A percentile compares a stretch with the other conserved stretches of the same genome.
phyloP scores from a whole-genome alignment of 345 rosid species.

The Gossypium bickii region DNA sequence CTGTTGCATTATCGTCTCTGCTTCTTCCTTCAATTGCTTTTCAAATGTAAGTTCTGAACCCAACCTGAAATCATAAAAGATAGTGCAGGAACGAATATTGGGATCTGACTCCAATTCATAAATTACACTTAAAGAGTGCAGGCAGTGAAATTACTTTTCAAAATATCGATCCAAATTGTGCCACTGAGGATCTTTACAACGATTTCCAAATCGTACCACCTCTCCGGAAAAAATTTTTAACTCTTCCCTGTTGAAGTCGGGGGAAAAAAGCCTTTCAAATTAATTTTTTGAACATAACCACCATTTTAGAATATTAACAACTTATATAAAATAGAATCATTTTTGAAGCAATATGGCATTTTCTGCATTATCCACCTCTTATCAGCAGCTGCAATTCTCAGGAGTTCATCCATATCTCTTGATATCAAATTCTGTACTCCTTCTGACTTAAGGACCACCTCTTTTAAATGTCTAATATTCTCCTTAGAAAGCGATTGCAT shows the following conservation, averaged over 20 bases:
- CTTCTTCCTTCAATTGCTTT: slow-evolving; percentile 76
- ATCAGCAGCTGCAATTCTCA: slow-evolving; percentile 80
- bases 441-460: slow-evolving; percentile 78
- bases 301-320: slow-evolving; percentile 11
- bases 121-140: slow-evolving; percentile 18
- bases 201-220: slow-evolving; percentile 97
- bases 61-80: slow-evolving; percentile 50
- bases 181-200: slow-evolving; percentile 98
- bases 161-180: slow-evolving; percentile 92
- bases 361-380: slow-evolving; percentile 52
- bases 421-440: slow-evolving; percentile 85
- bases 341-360: slow-evolving; percentile 7
- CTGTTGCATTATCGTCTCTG: slow-evolving; percentile 62
- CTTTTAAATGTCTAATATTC: slow-evolving; percentile 67
- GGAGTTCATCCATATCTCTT: slow-evolving; percentile 72
- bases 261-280: slow-evolving; percentile 6
- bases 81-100: slow-evolving; percentile 21
- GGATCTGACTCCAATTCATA: background rate
- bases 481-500: slow-evolving; percentile 84
- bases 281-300: background rate
- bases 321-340: background rate
- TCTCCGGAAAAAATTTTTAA: slow-evolving; percentile 82
- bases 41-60: slow-evolving; percentile 69
- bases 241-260: slow-evolving; percentile 64
- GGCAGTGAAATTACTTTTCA: slow-evolving; percentile 56